Evolutionary conservation across 2,329 filamentous ascomycete species (phyloP), one percentile per base, ranked within the genome.

Genomic region (Reticulascus tulasneorum): DNA sequence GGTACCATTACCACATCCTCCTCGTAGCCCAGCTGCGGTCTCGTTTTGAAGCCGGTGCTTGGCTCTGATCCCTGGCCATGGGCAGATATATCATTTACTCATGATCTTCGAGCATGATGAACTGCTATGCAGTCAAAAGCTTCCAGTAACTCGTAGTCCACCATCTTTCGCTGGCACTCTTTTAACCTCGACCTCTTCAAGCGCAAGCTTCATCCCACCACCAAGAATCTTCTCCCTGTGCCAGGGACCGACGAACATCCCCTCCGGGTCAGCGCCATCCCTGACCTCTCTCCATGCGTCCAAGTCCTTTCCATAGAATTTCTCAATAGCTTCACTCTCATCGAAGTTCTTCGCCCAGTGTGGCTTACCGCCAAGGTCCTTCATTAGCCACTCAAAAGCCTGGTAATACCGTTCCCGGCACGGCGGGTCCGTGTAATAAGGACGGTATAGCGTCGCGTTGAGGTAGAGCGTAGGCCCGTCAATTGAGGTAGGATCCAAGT

Each of bases 281-380:
- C 89, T 73, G 7, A 94, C 71, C 19, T 70, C 64, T 25, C 84
- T 68, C 75, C 84, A 95, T 29, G 75, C 63, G 13, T 70, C 62
- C 40, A 94, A 67, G 30, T 82, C 66, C n/a, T 70, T 59, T 25
- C 82, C 82, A 55, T 93, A 94, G 58, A 86, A 78, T 2, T 60
- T 57, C 40, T 77, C 72, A 27, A 94, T 71, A 1, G 66, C 52
- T 9, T 75, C 71, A 5, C 75, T 70, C 8, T 73, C 71, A 29
- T 71, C 67, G 59, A 94, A 95, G 58, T 95, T 94, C 73, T 95
- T 95, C 7, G 89, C 89, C 86, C 89, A 95, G 62, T 95, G 89
- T 13, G 89, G 89, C 29, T 77, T 77, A 8, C 84, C 89, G 34
- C 84, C 86, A 49, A 94, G 68, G 28, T 94, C 85, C 40, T 79